Base-by-base conservation (phyloP, 305 asterid genomes). In the Caryopteris hybrid region DNA sequence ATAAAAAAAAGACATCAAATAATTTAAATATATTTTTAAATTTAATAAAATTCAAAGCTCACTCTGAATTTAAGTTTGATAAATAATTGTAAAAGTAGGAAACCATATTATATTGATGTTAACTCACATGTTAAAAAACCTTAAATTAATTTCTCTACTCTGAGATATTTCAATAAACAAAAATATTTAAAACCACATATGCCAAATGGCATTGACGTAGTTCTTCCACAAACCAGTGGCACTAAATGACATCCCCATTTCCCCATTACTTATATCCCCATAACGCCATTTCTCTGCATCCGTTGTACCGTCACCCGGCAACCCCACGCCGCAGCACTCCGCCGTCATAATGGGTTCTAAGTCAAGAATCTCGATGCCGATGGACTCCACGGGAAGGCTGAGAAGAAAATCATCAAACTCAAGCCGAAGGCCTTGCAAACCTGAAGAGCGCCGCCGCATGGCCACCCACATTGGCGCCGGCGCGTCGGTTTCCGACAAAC, bases 401-500 rank as follows among this genome's bases (percentile, higher is more conserved):
- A 64, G 72, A 38, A 72, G 80, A 68, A 78, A 73, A 54, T 38
- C 73, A 6, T 50, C 81, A 8, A 33, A 48, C 59, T 77, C 78
- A 17, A 78, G 66, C 50, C 66, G 73, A 64, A 69, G 66, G 66
- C 57, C 58, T 33, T 43, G 71, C 33, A 78, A 68, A 57, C 62
- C 73, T 63, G 71, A 56, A 33, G 31, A 64, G 72, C 46, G 67
- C 74, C 61, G 5, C 47, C 65, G 70, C 11, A 76, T 66, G 25
- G 11, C 68, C 66, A 23, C 55, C 64, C 46, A 10, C 46, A 42
- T 31, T 25, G 60, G 48, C 65, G 64, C 34, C 39, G 66, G 45
- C 58, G 29, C 70, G 34, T 42, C 83, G 9, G 81, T 91, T 51
- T 71, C 93, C 47, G 88, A 83, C 69, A 91, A 91, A 80, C 67